Base-by-base conservation (phyloP, 2,329 filamentous ascomycete genomes). In the Eutypella sp. region DNA sequence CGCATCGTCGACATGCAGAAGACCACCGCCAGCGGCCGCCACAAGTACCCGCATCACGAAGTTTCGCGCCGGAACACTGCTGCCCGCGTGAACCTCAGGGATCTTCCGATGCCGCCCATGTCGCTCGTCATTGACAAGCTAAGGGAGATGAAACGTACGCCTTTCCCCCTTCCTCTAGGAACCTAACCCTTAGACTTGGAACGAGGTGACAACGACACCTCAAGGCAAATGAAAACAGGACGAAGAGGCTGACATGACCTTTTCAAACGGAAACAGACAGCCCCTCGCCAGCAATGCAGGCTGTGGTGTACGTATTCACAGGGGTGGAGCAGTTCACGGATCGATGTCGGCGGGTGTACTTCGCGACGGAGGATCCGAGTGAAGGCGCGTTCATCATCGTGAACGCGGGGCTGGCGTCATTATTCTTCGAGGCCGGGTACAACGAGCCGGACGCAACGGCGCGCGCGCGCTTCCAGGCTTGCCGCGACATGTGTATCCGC, bases 91-190 rank as follows among this genome's bases (percentile, higher is more conserved):
- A 70, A 70, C 2, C 58, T 79, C 19, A 63, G 67, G n/a, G 74
- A 78, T 44, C 60, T 81, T n/a, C 69, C 72, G 3, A 71, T 81
- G 66, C 78, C 78, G 7, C 76, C 78, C 0, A 70, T 75, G 61
- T 64, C 70, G 5, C 59, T 74, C 2, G 76, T 80, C 2, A 68
- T 78, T 2, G 61, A 62, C 8, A 58, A 76, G 31, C 59, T 81
- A 40, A 73, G 75, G 43, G 68, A 73, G 38, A 63, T 74, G 40
- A 76, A 73, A 57, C 59, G 73, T 70, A 62, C 46, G 57, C 41
- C 13, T 19, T 20, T 6, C 20, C 38, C 20, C 19, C 16, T 16
- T 33, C n/a, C 18, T 31, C 10, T 20, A 22, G 11, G 15, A n/a
- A 38, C 4, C 23, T 10, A 15, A 22, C 41, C 3, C 25, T 38